phyloP scores from a whole-genome alignment of 2,329 filamentous ascomycete genomes.

The Fusarium sp. region DNA sequence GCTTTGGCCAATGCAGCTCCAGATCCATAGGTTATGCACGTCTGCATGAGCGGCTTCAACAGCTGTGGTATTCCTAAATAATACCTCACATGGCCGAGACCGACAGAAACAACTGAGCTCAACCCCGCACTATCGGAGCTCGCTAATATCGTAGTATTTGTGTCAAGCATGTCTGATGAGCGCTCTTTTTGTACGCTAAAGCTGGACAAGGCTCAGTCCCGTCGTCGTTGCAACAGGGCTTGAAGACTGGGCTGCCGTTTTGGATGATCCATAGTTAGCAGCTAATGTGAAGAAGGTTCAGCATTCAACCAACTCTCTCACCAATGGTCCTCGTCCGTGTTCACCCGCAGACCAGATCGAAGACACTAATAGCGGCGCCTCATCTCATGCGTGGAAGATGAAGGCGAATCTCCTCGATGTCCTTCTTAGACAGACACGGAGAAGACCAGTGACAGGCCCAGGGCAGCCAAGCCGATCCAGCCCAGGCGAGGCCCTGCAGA shows the following conservation, averaged over 20 bases:
- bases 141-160: constrained; percentile 15
- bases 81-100: constrained; percentile 12
- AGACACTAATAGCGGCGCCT: constrained; percentile 42
- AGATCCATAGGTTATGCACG: constrained; percentile 28
- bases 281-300: constrained; percentile 24
- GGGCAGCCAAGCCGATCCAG: constrained; percentile 43
- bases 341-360: constrained; percentile 44
- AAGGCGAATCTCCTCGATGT: constrained; percentile 31
- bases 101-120: constrained; percentile 30
- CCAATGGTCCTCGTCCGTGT: constrained; percentile 41
- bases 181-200: constrained; percentile 25
- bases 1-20: constrained; percentile 30
- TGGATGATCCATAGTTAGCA: constrained; percentile 22
- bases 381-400: constrained; percentile 41
- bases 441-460: constrained; percentile 24
- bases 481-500: constrained; percentile 44
- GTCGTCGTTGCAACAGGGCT: constrained; percentile 32
- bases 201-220: constrained; percentile 15
- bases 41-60: constrained; percentile 33
- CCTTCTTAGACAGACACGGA: constrained; percentile 27
- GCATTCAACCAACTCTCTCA: constrained; percentile 7
- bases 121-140: constrained; percentile 2
- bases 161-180: constrained; percentile 25
- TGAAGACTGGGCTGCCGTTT: constrained; percentile 32
- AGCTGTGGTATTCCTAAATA: constrained; percentile 31